A percentile compares a stretch with the other conserved stretches of the same genome.
Conservation (phyloP, 2,329 filamentous ascomycete genomes). For the Xylariales sp. region DNA sequence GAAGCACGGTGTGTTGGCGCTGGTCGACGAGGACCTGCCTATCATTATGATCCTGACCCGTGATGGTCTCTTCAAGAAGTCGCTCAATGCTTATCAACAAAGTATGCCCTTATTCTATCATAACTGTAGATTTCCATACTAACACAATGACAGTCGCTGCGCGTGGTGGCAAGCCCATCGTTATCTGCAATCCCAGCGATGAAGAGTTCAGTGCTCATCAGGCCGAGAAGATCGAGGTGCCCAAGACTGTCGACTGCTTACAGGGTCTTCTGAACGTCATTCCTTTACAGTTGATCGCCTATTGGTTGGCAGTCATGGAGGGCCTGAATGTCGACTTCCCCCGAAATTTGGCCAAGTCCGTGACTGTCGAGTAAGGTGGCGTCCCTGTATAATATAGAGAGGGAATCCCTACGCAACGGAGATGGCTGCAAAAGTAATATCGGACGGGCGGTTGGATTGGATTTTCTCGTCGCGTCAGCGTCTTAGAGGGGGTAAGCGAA, state of each 20-base stretch:
- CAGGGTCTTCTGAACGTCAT: constrained; percentile 98
- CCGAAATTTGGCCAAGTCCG: constrained; percentile 96
- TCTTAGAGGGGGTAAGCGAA: neutral
- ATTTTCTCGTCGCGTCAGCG: neutral
- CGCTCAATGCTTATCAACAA: constrained; percentile 99
- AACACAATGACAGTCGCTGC: constrained; percentile 67
- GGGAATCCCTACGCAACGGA: constrained; percentile 1
- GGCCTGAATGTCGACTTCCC: constrained; percentile 98
- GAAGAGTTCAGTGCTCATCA: constrained; percentile 82
- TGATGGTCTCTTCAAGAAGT: constrained; percentile 95
- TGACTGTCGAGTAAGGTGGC: constrained; percentile 83
- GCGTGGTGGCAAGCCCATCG: constrained; percentile 90
- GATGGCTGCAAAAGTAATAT: constrained; percentile 7
- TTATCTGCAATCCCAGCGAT: constrained; percentile 92
- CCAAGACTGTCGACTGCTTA: constrained; percentile 88
- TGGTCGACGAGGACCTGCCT: constrained; percentile 96
- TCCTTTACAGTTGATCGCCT: constrained; percentile 94
- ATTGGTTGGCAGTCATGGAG: constrained; percentile 96
- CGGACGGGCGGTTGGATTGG: constrained; percentile 1
- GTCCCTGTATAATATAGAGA: constrained; percentile 7
- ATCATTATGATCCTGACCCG: constrained; percentile 99
- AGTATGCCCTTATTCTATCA: constrained; percentile 43
- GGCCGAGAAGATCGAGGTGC: constrained; percentile 96
- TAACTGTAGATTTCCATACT: constrained; percentile 11
- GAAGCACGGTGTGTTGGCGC: constrained; percentile 95